These are phyloP conservation scores for Phytophthora sp. DNA, from an alignment of 352 stramenopile genomes.

Conservation along the genomic window DNA sequence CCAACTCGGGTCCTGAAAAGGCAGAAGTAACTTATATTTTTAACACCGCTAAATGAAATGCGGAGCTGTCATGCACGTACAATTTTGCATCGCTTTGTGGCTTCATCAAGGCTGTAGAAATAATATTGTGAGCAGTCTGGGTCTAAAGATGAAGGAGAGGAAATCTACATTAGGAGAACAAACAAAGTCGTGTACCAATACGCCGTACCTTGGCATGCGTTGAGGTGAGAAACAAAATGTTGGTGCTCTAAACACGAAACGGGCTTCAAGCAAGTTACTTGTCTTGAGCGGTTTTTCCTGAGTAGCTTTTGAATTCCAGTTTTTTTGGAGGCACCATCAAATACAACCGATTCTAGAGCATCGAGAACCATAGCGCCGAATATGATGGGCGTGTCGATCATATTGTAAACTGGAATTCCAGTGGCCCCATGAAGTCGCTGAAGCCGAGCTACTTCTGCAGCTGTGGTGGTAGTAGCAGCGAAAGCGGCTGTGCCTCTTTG, in stretches of 20 bases:
- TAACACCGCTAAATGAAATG: not conserved
- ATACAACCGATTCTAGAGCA: slow-evolving; percentile 43
- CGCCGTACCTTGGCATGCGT: slow-evolving; percentile 56
- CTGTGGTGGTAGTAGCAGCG: slow-evolving; percentile 43
- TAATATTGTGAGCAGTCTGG: slow-evolving; percentile 68
- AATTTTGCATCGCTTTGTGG: slow-evolving; percentile 55
- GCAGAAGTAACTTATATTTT: not conserved
- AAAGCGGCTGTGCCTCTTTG: slow-evolving; percentile 62
- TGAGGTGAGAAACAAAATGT: slow-evolving; percentile 40
- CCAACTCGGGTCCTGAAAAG: slow-evolving; percentile 45
- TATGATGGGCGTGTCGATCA: slow-evolving; percentile 65
- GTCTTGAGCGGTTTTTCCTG: not conserved
- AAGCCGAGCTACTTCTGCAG: slow-evolving; percentile 43
- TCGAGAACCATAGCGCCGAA: slow-evolving; percentile 66
- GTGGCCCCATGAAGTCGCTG: slow-evolving; percentile 58
- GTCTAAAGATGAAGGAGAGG: slow-evolving; percentile 29
- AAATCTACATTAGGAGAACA: not conserved
- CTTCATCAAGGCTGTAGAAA: slow-evolving; percentile 58
- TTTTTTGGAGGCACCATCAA: slow-evolving; percentile 54
- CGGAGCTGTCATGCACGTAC: slow-evolving; percentile 36
- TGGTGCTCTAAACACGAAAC: slow-evolving; percentile 28
- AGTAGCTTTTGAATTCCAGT: slow-evolving; percentile 21
- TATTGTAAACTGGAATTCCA: slow-evolving; percentile 68
- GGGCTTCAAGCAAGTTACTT: not conserved
- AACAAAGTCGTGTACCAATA: not conserved